Base-by-base conservation (phyloP, 2,329 filamentous ascomycete species). In the Fusarium humuli region DNA sequence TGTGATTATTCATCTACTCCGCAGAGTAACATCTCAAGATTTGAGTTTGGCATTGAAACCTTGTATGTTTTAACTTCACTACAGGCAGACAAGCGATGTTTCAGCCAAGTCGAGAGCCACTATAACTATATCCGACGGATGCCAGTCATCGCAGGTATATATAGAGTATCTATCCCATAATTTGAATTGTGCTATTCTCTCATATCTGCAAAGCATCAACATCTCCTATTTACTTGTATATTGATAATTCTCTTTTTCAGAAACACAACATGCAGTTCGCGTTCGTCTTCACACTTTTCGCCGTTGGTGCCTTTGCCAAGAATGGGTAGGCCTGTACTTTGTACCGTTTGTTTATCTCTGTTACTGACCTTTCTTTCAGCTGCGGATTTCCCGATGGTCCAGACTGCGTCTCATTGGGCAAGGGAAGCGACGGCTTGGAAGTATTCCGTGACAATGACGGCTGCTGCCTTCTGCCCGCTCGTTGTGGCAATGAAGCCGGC, bases 371-470 rank as follows among this genome's bases (percentile, higher is more conserved):
- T 7, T 37, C 6, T n/a, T n/a, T n/a, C 34, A 37, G 34, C 34
- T 37, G 34, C 6, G 34, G 34, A 37, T 37, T 37, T 37, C 34
- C 34, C 10, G 34, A 37, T 4, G 34, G 34, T 10, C 34, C 34
- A 10, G 18, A 37, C 18, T 37, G 34, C 18, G 9, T 37, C 6
- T 37, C 34, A 12, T 10, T 37, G 6, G 34, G 34, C 18, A 37
- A 37, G 34, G 34, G 34, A 37, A 37, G 34, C 18, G 34, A 37
- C 10, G 34, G 34, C 3, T 37, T 37, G 18, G 34, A 37, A 7
- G 53, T 49, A 27, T 56, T 56, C 53, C 53, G 53, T 27, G 29
- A 16, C 23, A 25, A 25, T 25, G 53, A 56, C 3, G 42, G 42
- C 29, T 56, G 53, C 29, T 56, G 42, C 11, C 53, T 56, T 14